Conservation (phyloP, 176 grass and related monocot genomes). For the Dactylis glomerata region DNA sequence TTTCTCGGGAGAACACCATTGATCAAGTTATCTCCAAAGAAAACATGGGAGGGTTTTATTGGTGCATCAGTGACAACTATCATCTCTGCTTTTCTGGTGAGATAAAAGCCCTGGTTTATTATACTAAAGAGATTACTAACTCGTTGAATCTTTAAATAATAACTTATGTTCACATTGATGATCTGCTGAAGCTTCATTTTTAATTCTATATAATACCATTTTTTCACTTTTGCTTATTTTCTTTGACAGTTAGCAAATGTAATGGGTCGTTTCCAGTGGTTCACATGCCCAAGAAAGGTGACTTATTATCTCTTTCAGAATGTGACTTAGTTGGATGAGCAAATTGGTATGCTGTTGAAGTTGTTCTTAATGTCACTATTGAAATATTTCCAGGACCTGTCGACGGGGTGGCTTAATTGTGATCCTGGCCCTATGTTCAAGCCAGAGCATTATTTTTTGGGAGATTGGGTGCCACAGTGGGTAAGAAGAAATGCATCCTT, state of each 20-base stretch:
- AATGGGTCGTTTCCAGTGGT: slow-evolving; percentile 82
- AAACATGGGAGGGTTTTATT: slow-evolving; percentile 99
- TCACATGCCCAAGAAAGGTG: slow-evolving; percentile 95
- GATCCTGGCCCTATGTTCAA: slow-evolving; percentile 95
- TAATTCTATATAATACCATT: slow-evolving; percentile 6
- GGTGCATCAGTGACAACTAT: slow-evolving; percentile 95
- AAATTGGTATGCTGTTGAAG: slow-evolving; percentile 1
- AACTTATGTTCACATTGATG: not conserved
- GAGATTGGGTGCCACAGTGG: slow-evolving; percentile 56
- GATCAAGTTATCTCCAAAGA: slow-evolving; percentile 99
- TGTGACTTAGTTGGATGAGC: not conserved
- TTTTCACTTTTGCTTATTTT: not conserved
- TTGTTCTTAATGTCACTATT: slow-evolving; percentile 20
- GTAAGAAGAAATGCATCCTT: slow-evolving; percentile 39
- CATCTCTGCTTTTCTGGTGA: slow-evolving; percentile 93
- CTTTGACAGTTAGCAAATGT: slow-evolving; percentile 78
- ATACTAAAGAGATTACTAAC: not conserved
- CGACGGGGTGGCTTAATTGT: slow-evolving; percentile 87
- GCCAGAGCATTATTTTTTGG: slow-evolving; percentile 56
- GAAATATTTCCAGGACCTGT: slow-evolving; percentile 71
- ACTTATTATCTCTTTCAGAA: slow-evolving; percentile 12
- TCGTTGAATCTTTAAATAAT: not conserved
- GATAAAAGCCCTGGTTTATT: slow-evolving; percentile 27
- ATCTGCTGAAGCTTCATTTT: not conserved
- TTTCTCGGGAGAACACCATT: slow-evolving; percentile 96